A percentile compares a stretch with the other conserved stretches of the same genome.
Evolutionary conservation across 805 yeast genomes (phyloP).

Genomic region (Sugiyamaella marilandica): DNA sequence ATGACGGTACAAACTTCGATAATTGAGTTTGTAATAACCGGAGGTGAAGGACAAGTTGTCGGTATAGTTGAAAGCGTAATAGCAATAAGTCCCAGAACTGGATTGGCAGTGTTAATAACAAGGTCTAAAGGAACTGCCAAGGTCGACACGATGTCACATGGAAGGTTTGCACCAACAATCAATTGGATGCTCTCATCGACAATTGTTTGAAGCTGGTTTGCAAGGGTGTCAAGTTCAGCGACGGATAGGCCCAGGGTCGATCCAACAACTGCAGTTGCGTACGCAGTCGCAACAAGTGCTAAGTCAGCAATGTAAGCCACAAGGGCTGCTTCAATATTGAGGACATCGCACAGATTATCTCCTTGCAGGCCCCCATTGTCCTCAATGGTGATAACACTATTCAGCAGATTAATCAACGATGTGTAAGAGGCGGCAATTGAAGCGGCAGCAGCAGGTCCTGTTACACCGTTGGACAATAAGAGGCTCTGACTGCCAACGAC

Average conservation of each 20-base stretch:
- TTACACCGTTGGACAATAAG: neutral
- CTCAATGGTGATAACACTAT: neutral
- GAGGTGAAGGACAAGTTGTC: neutral
- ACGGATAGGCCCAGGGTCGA: neutral
- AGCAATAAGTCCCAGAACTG: neutral
- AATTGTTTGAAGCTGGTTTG: slow-evolving; percentile 1
- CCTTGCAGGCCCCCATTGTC: slow-evolving; percentile 2
- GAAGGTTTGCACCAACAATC: slow-evolving; percentile 1
- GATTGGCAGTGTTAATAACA: neutral
- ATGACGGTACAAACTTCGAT: slow-evolving; percentile 1
- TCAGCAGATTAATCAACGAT: neutral
- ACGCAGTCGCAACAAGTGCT: neutral
- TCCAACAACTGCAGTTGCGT: neutral
- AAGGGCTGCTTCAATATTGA: slow-evolving; percentile 2
- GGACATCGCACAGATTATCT: slow-evolving; percentile 5
- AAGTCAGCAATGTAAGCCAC: neutral
- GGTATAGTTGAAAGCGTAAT: neutral
- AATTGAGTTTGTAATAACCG: slow-evolving; percentile 3
- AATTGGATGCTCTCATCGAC: neutral
- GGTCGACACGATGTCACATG: slow-evolving; percentile 3
- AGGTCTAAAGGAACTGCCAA: neutral
- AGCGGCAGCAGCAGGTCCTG: neutral
- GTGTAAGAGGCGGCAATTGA: neutral
- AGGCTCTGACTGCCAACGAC: neutral
- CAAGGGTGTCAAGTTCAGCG: neutral